Evolutionary conservation across 306 rosid species (phyloP).

Genomic region (Prunus persica): Prunus_persica_NCBIv2 NC_034012.1:2753501-2754000

Average conservation of each 20-base stretch:
- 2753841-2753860: slow-evolving; percentile 38
- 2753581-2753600: not conserved
- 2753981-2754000: slow-evolving; percentile 38
- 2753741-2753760: slow-evolving; percentile 30
- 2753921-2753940: slow-evolving; percentile 13
- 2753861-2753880: slow-evolving; percentile 45
- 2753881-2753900: slow-evolving; percentile 50
- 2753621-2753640: slow-evolving; percentile 3
- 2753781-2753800: slow-evolving; percentile 35
- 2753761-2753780: slow-evolving; percentile 33
- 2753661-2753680: slow-evolving; percentile 17
- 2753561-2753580: not conserved
- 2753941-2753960: slow-evolving; percentile 1
- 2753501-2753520: not conserved
- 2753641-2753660: slow-evolving; percentile 15
- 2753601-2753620: not conserved
- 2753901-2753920: slow-evolving; percentile 6
- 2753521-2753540: not conserved
- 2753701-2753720: slow-evolving; percentile 46
- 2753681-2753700: slow-evolving; percentile 22
- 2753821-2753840: slow-evolving; percentile 46
- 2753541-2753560: not conserved
- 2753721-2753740: slow-evolving; percentile 38
- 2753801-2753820: slow-evolving; percentile 36
- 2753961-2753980: slow-evolving; percentile 20